Conservation (phyloP, 352 stramenopile species). For the Detonula confervacea region DNA sequence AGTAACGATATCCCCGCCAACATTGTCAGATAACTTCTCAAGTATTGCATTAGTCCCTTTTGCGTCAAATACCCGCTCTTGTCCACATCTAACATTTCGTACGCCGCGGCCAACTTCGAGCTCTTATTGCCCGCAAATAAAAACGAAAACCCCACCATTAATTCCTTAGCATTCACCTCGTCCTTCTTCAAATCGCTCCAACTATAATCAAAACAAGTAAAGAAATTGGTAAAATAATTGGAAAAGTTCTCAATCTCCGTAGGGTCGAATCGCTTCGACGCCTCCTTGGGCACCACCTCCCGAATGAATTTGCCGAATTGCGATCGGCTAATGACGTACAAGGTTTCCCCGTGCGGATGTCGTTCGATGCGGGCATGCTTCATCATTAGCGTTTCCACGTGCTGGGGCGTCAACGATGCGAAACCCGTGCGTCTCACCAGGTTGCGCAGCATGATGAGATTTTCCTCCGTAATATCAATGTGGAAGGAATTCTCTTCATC, state of each 20-base stretch:
- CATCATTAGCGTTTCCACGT: conserved; percentile 72
- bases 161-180: conserved; percentile 75
- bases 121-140: conserved; percentile 87
- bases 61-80: conserved; percentile 89
- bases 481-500: conserved; percentile 44
- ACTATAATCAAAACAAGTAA: conserved; percentile 67
- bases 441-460: conserved; percentile 68
- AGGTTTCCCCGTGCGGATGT: conserved; percentile 33
- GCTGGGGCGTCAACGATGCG: conserved; percentile 37
- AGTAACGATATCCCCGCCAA: conserved; percentile 86
- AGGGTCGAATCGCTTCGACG: conserved; percentile 54
- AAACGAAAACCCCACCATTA: conserved; percentile 83
- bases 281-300: conserved; percentile 61
- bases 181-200: conserved; percentile 59
- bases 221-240: conserved; percentile 78
- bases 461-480: conserved; percentile 83
- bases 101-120: conserved; percentile 84
- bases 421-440: conserved; percentile 71
- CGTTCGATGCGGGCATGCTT: conserved; percentile 48
- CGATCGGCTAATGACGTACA: conserved; percentile 59
- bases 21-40: conserved; percentile 94
- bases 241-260: conserved; percentile 72
- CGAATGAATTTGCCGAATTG: conserved; percentile 70
- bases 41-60: conserved; percentile 91
- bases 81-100: conserved; percentile 85